phyloP scores from a whole-genome alignment of 2,329 filamentous ascomycete species.

The Diplodia intermedia region DNA sequence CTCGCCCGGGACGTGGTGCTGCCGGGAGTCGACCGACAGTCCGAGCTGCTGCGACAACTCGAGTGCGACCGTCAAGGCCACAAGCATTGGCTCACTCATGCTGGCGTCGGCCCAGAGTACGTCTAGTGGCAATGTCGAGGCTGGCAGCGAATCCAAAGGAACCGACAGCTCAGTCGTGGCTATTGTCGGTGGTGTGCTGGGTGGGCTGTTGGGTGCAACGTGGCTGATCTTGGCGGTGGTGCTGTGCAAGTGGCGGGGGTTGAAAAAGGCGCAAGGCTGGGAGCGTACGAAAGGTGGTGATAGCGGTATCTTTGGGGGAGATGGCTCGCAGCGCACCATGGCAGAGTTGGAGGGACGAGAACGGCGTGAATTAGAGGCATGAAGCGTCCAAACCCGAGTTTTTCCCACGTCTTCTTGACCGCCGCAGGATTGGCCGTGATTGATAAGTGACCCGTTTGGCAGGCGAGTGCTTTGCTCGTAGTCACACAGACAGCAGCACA shows the following conservation, averaged over 20 bases:
- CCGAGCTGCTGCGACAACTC: not conserved
- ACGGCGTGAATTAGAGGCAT: not conserved
- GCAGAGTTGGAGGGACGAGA: too few species aligned
- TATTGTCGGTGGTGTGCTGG: not conserved
- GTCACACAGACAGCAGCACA: too few species aligned
- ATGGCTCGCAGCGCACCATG: too few species aligned
- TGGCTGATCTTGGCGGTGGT: not conserved
- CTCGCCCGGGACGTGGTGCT: not conserved
- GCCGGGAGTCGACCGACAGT: not conserved
- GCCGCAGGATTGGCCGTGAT: too few species aligned
- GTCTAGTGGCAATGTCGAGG: too few species aligned
- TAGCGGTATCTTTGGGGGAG: too few species aligned
- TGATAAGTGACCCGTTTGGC: too few species aligned
- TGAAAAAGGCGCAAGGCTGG: not conserved
- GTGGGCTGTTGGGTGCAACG: not conserved
- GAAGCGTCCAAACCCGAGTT: not conserved
- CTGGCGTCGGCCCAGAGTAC: too few species aligned
- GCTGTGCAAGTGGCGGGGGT: not conserved
- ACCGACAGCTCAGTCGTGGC: not conserved
- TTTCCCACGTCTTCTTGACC: too few species aligned
- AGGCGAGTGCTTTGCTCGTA: too few species aligned
- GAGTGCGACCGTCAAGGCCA: not conserved
- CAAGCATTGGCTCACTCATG: not conserved
- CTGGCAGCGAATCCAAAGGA: too few species aligned
- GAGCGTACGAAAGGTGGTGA: too few species aligned